These are phyloP conservation scores for Rasamsonia emersonii DNA, from an alignment of 2,329 filamentous ascomycete genomes.

Conservation along the genomic window DNA sequence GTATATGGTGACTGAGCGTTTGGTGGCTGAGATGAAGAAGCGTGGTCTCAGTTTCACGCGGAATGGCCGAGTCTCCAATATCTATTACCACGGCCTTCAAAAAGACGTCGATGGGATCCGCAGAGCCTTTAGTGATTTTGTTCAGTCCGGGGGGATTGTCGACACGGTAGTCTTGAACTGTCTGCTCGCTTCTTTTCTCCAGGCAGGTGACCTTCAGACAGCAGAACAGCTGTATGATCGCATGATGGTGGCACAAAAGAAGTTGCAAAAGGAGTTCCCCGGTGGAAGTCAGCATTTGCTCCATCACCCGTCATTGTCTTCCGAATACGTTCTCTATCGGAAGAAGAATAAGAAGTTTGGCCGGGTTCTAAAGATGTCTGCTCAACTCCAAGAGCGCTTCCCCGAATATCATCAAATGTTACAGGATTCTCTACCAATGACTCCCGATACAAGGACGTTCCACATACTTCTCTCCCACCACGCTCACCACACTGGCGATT, in stretches of 20 bases:
- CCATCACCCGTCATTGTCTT: slow-evolving; percentile 16
- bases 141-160: slow-evolving; percentile 77
- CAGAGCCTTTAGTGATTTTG: slow-evolving; percentile 69
- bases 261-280: slow-evolving; percentile 23
- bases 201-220: slow-evolving; percentile 64
- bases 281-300: slow-evolving; percentile 12
- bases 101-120: slow-evolving; percentile 66
- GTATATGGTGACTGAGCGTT: slow-evolving; percentile 72
- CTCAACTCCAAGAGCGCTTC: slow-evolving; percentile 38
- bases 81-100: slow-evolving; percentile 73
- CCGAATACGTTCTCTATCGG: slow-evolving; percentile 30
- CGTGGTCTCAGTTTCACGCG: slow-evolving; percentile 64
- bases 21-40: slow-evolving; percentile 69
- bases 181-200: slow-evolving; percentile 69
- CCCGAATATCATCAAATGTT: slow-evolving; percentile 50
- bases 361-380: slow-evolving; percentile 39
- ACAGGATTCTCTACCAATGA: slow-evolving; percentile 58
- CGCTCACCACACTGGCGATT: slow-evolving; percentile 58
- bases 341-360: slow-evolving; percentile 36
- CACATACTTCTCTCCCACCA: slow-evolving; percentile 70
- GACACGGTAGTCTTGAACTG: slow-evolving; percentile 82
- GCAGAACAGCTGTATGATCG: slow-evolving; percentile 73
- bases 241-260: slow-evolving; percentile 61
- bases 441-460: slow-evolving; percentile 71
- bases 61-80: slow-evolving; percentile 71